These are phyloP conservation scores for Ilex paraguariensis DNA, from an alignment of 305 asterid genomes.

Conservation along the genomic window DNA sequence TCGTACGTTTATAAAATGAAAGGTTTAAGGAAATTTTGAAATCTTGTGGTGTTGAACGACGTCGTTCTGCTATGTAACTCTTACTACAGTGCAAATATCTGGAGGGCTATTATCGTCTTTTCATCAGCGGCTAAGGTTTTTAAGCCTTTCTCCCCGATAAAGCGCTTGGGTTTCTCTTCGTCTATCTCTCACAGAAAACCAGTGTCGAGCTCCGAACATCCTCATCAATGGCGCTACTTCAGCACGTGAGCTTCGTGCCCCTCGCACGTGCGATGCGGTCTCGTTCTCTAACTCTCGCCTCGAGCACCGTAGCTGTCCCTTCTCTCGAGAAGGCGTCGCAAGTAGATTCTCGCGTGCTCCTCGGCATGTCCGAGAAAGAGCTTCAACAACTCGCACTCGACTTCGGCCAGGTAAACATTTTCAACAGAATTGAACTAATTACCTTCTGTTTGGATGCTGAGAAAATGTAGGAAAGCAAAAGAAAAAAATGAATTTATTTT, in stretches of 20 bases:
- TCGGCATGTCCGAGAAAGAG: conserved; percentile 78
- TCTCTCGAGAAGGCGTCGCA: conserved; percentile 26
- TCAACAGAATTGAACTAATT: background rate
- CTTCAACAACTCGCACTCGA: conserved; percentile 73
- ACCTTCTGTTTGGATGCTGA: background rate
- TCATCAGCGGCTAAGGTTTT: too few species aligned
- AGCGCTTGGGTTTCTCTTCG: too few species aligned
- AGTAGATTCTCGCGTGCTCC: conserved; percentile 50
- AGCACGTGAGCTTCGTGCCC: conserved; percentile 30
- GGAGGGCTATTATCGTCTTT: too few species aligned
- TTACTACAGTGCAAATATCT: too few species aligned
- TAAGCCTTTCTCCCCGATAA: too few species aligned
- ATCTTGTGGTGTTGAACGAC: too few species aligned
- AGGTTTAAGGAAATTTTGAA: too few species aligned
- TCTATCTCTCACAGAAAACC: conserved; percentile 18
- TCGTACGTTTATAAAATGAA: too few species aligned
- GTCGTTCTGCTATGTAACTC: too few species aligned
- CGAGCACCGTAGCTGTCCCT: conserved; percentile 31
- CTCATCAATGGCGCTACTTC: conserved; percentile 42
- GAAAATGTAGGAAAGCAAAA: background rate
- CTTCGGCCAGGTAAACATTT: conserved; percentile 51
- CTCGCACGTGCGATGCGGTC: conserved; percentile 36
- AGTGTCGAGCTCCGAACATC: background rate
- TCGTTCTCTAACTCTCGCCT: conserved; percentile 42
- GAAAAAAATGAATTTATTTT: background rate